These are phyloP conservation scores for Penicillium canescens DNA, from an alignment of 495 filamentous ascomycete species.

Conservation along the genomic window DNA sequence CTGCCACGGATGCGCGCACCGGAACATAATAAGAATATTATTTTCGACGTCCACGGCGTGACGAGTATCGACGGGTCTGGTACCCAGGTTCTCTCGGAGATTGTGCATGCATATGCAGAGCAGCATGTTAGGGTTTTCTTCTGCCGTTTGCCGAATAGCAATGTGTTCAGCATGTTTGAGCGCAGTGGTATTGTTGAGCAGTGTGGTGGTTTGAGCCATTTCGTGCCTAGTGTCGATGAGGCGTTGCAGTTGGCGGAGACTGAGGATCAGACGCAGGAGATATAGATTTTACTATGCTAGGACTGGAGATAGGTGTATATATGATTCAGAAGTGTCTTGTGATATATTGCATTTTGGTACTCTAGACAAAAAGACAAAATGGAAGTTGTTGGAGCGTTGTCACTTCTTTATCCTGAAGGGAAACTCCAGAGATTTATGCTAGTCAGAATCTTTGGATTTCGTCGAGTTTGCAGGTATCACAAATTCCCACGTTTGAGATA, in stretches of 20 bases:
- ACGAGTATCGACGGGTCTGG: conserved; percentile 90
- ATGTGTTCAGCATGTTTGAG: conserved; percentile 72
- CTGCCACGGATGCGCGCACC: conserved; percentile 71
- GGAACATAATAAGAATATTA: conserved; percentile 81
- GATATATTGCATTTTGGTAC: conserved; percentile 3
- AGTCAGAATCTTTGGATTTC: too few relatives aligned
- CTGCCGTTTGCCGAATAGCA: conserved; percentile 67
- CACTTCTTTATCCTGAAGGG: too few relatives aligned
- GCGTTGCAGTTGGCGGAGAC: conserved; percentile 77
- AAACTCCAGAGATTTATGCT: too few relatives aligned
- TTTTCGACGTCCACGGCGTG: conserved; percentile 96
- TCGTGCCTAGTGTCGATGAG: conserved; percentile 80
- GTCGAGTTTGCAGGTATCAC: too few relatives aligned
- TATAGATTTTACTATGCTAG: conserved; percentile 7
- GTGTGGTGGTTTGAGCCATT: conserved; percentile 72
- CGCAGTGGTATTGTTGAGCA: conserved; percentile 80
- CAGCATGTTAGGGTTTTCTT: conserved; percentile 84
- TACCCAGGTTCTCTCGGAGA: conserved; percentile 86
- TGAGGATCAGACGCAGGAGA: conserved; percentile 41
- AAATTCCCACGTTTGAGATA: too few relatives aligned
- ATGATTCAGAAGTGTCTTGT: not conserved
- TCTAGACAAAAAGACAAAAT: not conserved
- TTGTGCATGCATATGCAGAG: conserved; percentile 73
- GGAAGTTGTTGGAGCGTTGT: too few relatives aligned
- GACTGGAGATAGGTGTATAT: not conserved